Conservation (phyloP, 75 land plant species). For the Pinus albicaulis region DNA sequence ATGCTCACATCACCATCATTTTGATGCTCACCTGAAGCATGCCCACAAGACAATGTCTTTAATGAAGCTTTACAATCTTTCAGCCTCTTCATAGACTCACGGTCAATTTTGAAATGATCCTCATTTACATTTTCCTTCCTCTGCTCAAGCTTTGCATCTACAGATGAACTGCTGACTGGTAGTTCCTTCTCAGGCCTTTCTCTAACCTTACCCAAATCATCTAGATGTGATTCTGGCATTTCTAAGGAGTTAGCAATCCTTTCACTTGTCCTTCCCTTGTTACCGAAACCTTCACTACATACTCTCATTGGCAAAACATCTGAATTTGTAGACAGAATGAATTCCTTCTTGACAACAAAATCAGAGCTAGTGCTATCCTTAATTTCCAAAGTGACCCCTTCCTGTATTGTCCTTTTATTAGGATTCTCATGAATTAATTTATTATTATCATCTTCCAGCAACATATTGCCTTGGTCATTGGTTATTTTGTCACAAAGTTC, state of each 20-base stretch:
- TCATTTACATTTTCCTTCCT: constrained; percentile 1
- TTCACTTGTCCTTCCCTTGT: neutral
- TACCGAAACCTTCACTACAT: neutral
- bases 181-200: neutral
- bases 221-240: neutral
- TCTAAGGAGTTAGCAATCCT: neutral
- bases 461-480: neutral
- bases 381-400: neutral
- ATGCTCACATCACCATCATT: neutral
- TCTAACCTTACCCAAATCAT: neutral
- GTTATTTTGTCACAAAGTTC: neutral
- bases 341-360: neutral
- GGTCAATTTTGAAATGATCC: neutral
- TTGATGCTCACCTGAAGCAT: neutral
- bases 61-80: constrained; percentile 2
- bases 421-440: neutral
- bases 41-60: constrained; percentile 1
- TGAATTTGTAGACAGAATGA: neutral
- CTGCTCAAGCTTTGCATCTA: neutral
- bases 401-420: neutral
- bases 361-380: neutral
- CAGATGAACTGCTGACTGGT: neutral
- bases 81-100: constrained; percentile 1
- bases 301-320: neutral
- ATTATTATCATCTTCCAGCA: constrained; percentile 3